Conservation (phyloP, 2,329 filamentous ascomycete genomes). For the Colletotrichum paranaense region DNA sequence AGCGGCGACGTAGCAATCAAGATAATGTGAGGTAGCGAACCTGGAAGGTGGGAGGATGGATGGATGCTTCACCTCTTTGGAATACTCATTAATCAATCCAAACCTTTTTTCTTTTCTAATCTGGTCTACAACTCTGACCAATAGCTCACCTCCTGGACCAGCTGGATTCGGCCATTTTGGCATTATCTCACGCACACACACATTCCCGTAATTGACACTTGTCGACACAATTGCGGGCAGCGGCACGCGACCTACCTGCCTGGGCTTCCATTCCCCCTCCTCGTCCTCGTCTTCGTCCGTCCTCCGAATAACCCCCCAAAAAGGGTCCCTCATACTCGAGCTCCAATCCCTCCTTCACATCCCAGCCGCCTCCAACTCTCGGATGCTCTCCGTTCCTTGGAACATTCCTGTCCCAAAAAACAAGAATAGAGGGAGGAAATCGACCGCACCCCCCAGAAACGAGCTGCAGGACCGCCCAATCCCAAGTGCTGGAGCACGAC, state of each 20-base stretch:
- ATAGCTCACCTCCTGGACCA: background rate
- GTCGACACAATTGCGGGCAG: conserved; percentile 9
- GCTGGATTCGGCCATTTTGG: background rate
- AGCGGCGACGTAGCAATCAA: background rate
- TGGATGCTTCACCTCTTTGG: background rate
- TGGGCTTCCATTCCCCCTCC: background rate
- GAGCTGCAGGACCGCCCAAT: background rate
- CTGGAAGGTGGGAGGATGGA: background rate
- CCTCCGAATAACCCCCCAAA: background rate
- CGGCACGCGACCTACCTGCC: conserved; percentile 18
- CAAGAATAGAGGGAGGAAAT: background rate
- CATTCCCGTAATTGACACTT: conserved; percentile 17
- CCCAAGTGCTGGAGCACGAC: background rate
- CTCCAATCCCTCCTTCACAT: background rate
- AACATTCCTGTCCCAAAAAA: background rate
- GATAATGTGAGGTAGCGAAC: background rate
- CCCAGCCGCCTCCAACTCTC: background rate
- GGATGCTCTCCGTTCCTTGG: background rate
- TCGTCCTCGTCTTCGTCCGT: conserved; percentile 3
- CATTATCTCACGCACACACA: conserved; percentile 1
- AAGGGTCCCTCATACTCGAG: background rate
- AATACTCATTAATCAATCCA: background rate
- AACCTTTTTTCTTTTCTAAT: background rate
- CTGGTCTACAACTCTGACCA: background rate
- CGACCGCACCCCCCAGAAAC: too few species aligned